phyloP scores from a whole-genome alignment of 768 basidiomycete species.

The Mrakia frigida region DNA sequence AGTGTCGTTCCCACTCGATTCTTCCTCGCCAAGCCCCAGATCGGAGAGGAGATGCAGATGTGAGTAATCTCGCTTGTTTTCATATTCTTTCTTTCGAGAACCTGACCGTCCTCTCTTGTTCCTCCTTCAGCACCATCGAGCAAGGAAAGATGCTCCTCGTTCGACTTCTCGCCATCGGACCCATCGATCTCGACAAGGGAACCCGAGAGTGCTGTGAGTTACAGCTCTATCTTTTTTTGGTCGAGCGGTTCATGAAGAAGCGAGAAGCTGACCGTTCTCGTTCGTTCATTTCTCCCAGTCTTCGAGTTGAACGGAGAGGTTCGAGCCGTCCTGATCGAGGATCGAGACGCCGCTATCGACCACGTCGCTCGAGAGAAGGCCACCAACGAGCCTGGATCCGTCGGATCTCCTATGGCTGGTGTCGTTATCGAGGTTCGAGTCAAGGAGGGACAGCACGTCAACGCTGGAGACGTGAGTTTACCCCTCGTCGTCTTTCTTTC shows the following conservation, averaged over 20 bases:
- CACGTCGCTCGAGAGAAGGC: constrained; percentile 92
- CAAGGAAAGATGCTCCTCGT: constrained; percentile 95
- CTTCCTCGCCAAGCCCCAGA: constrained; percentile 86
- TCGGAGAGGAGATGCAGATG: constrained; percentile 95
- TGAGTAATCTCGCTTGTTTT: neutral
- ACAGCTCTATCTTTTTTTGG: neutral
- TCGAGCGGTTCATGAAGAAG: too few relatives aligned
- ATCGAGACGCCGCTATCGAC: constrained; percentile 95
- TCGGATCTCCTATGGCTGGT: constrained; percentile 67
- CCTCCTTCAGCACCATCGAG: constrained; percentile 53
- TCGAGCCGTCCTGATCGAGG: constrained; percentile 90
- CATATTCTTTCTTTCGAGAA: neutral
- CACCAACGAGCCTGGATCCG: constrained; percentile 86
- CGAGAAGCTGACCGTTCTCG: neutral
- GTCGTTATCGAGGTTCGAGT: constrained; percentile 97
- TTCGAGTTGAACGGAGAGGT: constrained; percentile 53
- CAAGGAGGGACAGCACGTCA: constrained; percentile 95
- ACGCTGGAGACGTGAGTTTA: constrained; percentile 72
- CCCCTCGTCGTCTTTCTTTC: neutral
- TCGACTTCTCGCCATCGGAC: constrained; percentile 89
- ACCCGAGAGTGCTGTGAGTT: constrained; percentile 72
- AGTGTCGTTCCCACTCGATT: constrained; percentile 94
- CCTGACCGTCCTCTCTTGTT: neutral
- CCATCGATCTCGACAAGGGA: constrained; percentile 83
- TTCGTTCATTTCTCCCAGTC: neutral